These are phyloP conservation scores for Sequoia sempervirens DNA, from an alignment of 75 land plant genomes.

Conservation along the genomic window DNA sequence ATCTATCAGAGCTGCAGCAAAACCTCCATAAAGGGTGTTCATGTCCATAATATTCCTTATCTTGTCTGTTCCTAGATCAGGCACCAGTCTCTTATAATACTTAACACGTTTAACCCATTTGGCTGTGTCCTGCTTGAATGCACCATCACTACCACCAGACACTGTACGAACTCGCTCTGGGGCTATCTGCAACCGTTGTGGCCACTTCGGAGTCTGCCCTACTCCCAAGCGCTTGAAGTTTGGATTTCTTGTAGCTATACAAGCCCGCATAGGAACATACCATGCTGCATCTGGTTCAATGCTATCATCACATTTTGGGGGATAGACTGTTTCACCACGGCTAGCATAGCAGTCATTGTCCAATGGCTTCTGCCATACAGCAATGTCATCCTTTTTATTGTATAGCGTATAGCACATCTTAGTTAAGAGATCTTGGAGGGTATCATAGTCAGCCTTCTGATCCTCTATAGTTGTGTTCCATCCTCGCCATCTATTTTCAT, in stretches of 20 bases:
- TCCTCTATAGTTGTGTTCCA: slow-evolving; percentile 82
- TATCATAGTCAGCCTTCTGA: slow-evolving; percentile 53
- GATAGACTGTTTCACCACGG: slow-evolving; percentile 36
- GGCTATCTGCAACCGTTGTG: slow-evolving; percentile 50
- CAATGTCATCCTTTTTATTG: slow-evolving; percentile 73
- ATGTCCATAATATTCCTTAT: slow-evolving; percentile 95
- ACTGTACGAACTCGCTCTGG: slow-evolving; percentile 53
- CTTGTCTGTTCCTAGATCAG: slow-evolving; percentile 54
- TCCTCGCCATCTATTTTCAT: slow-evolving; percentile 66
- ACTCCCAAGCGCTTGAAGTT: slow-evolving; percentile 39
- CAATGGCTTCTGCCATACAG: slow-evolving; percentile 84
- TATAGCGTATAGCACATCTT: slow-evolving; percentile 76
- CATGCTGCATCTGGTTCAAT: slow-evolving; percentile 83
- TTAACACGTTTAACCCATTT: slow-evolving; percentile 56
- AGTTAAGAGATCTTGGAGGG: slow-evolving; percentile 45
- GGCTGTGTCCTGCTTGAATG: slow-evolving; percentile 61
- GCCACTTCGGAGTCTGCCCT: slow-evolving; percentile 67
- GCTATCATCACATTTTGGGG: slow-evolving; percentile 85
- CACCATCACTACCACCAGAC: slow-evolving; percentile 48
- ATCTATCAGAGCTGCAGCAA: slow-evolving; percentile 70
- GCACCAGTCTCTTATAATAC: slow-evolving; percentile 73
- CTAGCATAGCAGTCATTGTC: slow-evolving; percentile 64
- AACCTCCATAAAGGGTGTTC: slow-evolving; percentile 87
- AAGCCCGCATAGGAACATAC: slow-evolving; percentile 78
- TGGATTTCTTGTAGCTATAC: slow-evolving; percentile 46